Percentiles rank a stretch among this genome's conserved stretches.
These are phyloP conservation scores for Fusarium graminum DNA, from an alignment of 2,329 filamentous ascomycete species.

Conservation along the genomic window DNA sequence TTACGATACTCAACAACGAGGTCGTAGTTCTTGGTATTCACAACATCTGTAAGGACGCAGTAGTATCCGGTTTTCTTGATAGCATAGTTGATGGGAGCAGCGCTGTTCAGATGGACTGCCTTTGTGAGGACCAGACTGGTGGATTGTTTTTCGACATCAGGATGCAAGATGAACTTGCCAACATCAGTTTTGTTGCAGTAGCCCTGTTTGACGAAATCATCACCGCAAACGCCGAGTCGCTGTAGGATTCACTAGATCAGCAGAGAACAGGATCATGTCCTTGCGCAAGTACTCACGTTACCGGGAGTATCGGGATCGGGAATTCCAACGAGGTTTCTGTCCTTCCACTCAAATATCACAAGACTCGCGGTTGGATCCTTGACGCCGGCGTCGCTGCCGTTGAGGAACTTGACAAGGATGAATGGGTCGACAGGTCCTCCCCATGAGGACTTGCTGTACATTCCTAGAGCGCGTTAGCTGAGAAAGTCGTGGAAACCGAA, in stretches of 20 bases:
- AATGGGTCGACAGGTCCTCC: conserved; percentile 89
- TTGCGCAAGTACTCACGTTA: conserved; percentile 60
- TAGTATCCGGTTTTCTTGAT: conserved; percentile 96
- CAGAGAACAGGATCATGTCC: conserved; percentile 5
- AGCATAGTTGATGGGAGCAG: conserved; percentile 81
- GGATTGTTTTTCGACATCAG: conserved; percentile 79
- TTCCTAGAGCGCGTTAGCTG: conserved; percentile 66
- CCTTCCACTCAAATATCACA: conserved; percentile 94
- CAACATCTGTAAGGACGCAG: conserved; percentile 85
- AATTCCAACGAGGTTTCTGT: conserved; percentile 82
- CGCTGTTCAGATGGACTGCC: conserved; percentile 84
- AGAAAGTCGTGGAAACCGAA: background rate
- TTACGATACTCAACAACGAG: conserved; percentile 94
- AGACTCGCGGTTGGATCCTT: conserved; percentile 83
- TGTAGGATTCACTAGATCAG: conserved; percentile 41
- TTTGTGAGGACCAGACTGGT: conserved; percentile 80
- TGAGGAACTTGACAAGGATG: conserved; percentile 84
- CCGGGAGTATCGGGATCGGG: conserved; percentile 66
- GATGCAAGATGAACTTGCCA: conserved; percentile 84
- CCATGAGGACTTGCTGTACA: conserved; percentile 94
- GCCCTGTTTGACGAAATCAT: conserved; percentile 74
- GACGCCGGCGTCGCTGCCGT: conserved; percentile 66
- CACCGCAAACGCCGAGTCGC: conserved; percentile 76
- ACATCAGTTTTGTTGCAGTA: conserved; percentile 82
- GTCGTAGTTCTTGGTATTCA: conserved; percentile 76